Conservation (phyloP, 257 asterid species). For the Gentiana macrophylla region DNA sequence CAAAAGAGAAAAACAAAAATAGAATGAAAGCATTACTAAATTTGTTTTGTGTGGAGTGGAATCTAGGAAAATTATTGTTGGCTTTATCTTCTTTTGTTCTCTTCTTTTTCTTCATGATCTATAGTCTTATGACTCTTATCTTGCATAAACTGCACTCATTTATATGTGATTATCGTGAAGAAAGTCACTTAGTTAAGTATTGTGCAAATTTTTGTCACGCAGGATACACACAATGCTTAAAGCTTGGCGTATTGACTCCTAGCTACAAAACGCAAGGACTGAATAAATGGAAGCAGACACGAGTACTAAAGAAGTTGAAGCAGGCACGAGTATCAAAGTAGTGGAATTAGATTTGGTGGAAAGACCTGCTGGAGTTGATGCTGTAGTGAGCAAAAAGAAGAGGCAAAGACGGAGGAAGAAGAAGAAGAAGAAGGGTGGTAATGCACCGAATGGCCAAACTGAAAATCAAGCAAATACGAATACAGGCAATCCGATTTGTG, state of each 20-base stretch:
- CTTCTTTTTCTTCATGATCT: neutral
- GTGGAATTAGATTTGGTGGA: slow-evolving; percentile 11
- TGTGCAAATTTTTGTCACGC: neutral
- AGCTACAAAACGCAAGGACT: too few relatives aligned
- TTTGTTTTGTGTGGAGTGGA: too few relatives aligned
- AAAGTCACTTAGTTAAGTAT: neutral
- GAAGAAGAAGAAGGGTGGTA: neutral
- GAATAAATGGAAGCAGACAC: neutral
- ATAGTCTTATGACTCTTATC: neutral
- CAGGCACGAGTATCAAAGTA: neutral
- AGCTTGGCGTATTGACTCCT: too few relatives aligned
- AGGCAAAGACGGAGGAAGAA: slow-evolving; percentile 2
- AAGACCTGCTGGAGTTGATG: slow-evolving; percentile 1
- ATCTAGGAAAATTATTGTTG: too few relatives aligned
- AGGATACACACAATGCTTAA: too few relatives aligned
- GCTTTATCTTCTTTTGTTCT: too few relatives aligned
- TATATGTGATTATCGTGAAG: neutral
- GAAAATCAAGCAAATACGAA: slow-evolving; percentile 2
- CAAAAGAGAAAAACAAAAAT: too few relatives aligned
- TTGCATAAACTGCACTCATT: too few relatives aligned
- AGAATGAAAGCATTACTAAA: too few relatives aligned
- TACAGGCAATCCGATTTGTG: neutral
- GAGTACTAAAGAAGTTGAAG: neutral
- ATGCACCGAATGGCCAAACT: neutral
- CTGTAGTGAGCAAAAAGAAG: slow-evolving; percentile 8